phyloP scores from a whole-genome alignment of 2,329 filamentous ascomycete species.

The Penicillium sp. region DNA sequence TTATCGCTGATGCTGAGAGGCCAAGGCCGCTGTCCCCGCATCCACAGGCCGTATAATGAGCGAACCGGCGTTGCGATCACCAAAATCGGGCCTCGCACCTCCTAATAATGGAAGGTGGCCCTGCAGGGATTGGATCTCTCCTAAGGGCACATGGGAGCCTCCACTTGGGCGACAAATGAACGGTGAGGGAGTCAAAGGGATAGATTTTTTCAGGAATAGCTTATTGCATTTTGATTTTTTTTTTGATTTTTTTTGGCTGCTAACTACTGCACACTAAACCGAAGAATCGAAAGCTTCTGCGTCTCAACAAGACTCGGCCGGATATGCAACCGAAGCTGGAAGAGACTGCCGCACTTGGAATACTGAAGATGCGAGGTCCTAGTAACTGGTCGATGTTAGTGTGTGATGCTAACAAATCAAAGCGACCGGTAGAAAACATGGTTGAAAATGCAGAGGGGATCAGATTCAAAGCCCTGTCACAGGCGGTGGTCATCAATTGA shows the following conservation, averaged over 20 bases:
- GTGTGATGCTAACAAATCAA: constrained; percentile 17
- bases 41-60: constrained; percentile 12
- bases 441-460: constrained; percentile 22
- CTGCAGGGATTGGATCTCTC: constrained; percentile 11
- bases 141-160: constrained; percentile 1
- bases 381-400: constrained; percentile 30
- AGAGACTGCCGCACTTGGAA: background rate
- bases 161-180: background rate
- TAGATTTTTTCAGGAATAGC: constrained; percentile 1
- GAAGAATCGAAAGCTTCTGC: constrained; percentile 15
- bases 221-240: constrained; percentile 16
- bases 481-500: constrained; percentile 78
- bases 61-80: constrained; percentile 21
- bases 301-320: constrained; percentile 15
- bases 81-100: constrained; percentile 15
- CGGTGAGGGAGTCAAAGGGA: background rate
- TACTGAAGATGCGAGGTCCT: background rate
- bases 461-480: constrained; percentile 69
- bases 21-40: constrained; percentile 25
- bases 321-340: constrained; percentile 10
- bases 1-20: constrained; percentile 35
- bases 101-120: background rate
- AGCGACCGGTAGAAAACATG: constrained; percentile 22
- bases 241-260: constrained; percentile 20
- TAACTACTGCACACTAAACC: constrained; percentile 29